Conservation (phyloP, 768 basidiomycete genomes). For the Leccinum boreale region DNA sequence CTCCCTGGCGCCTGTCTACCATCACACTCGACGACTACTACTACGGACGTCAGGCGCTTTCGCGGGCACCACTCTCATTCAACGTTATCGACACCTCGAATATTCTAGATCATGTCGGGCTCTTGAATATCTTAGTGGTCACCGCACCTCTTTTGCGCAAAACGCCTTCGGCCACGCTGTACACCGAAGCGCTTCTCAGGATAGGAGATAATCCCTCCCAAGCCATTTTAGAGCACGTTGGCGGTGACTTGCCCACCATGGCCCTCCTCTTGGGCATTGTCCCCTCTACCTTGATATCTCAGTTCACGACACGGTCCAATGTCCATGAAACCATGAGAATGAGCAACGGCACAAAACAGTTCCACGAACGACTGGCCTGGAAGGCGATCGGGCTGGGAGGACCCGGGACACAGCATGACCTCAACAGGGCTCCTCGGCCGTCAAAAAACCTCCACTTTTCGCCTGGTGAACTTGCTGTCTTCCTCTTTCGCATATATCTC, state of each 20-base stretch:
- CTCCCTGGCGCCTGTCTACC: slow-evolving; percentile 22
- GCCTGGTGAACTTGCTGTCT: slow-evolving; percentile 16
- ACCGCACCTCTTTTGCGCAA: slow-evolving; percentile 21
- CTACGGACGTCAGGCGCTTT: slow-evolving; percentile 13
- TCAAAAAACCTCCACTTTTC: slow-evolving; percentile 7
- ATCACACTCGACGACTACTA: slow-evolving; percentile 18
- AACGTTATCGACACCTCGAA: slow-evolving; percentile 33
- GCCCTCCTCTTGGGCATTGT: slow-evolving; percentile 24
- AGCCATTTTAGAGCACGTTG: slow-evolving; percentile 15
- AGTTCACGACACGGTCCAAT: slow-evolving; percentile 26
- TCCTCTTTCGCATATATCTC: slow-evolving; percentile 23
- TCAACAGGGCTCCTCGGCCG: background rate
- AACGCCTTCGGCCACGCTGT: slow-evolving; percentile 21
- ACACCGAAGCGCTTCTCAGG: slow-evolving; percentile 26
- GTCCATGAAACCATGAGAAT: slow-evolving; percentile 12
- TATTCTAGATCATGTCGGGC: slow-evolving; percentile 22
- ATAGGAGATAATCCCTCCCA: slow-evolving; percentile 10
- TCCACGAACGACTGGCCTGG: slow-evolving; percentile 28
- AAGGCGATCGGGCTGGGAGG: slow-evolving; percentile 5
- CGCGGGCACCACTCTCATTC: slow-evolving; percentile 25
- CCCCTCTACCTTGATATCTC: slow-evolving; percentile 20
- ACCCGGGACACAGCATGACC: background rate
- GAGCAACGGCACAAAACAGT: slow-evolving; percentile 5
- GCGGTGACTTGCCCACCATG: slow-evolving; percentile 26
- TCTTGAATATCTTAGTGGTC: slow-evolving; percentile 26